phyloP scores from a whole-genome alignment of 2,329 filamentous ascomycete species.

The Penicillium paneum region DNA sequence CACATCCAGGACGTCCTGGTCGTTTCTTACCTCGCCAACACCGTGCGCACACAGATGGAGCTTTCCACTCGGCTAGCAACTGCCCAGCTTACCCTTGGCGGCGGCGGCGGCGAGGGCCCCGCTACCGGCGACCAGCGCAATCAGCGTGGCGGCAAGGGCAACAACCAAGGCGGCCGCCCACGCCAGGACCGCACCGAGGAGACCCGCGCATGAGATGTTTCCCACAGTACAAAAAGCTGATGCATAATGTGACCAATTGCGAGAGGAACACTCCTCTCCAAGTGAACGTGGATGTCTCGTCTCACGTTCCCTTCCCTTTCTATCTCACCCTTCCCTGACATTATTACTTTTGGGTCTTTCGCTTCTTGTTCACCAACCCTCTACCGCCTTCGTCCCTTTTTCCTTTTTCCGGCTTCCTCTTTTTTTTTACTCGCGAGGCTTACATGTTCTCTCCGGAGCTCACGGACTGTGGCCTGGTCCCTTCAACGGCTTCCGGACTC shows the following conservation, averaged over 20 bases:
- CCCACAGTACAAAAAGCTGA: constrained; percentile 16
- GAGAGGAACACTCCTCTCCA: constrained; percentile 7
- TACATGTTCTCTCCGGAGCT: constrained; percentile 1
- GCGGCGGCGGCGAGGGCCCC: constrained; percentile 47
- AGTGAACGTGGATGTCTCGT: constrained; percentile 19
- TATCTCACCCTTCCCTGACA: constrained; percentile 13
- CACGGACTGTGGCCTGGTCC: constrained; percentile 8
- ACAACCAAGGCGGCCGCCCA: constrained; percentile 34
- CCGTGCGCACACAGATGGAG: constrained; percentile 97
- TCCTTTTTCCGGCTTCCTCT: constrained; percentile 11
- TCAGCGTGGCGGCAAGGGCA: constrained; percentile 43
- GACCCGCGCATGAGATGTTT: constrained; percentile 34
- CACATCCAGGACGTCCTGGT: constrained; percentile 98
- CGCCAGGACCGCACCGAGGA: constrained; percentile 42
- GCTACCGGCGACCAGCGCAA: constrained; percentile 33
- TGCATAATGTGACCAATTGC: constrained; percentile 25
- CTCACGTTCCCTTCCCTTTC: constrained; percentile 19
- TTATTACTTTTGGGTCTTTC: constrained; percentile 10
- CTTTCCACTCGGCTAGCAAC: constrained; percentile 91
- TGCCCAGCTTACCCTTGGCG: constrained; percentile 61
- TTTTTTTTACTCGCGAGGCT: constrained; percentile 17
- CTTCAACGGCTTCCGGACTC: background rate
- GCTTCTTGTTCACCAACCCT: constrained; percentile 8
- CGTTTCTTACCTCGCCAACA: constrained; percentile 97
- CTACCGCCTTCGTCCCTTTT: constrained; percentile 14